These are phyloP conservation scores for Typha latifolia DNA, from an alignment of 176 grass and related monocot species.

Conservation along the genomic window DNA sequence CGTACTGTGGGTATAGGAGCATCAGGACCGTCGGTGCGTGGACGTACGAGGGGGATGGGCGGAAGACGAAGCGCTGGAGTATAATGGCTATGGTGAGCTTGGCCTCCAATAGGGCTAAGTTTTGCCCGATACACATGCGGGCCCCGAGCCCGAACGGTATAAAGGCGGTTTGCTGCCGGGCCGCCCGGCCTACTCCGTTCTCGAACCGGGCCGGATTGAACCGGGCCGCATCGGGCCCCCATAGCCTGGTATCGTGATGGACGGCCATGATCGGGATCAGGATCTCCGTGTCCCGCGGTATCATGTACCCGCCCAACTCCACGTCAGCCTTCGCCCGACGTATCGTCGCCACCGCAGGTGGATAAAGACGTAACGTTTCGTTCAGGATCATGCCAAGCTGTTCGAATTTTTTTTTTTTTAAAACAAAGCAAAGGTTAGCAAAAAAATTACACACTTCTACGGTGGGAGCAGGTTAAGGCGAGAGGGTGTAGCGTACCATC, in stretches of 20 bases:
- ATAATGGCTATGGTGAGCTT: constrained; percentile 60
- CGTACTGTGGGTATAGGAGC: constrained; percentile 73
- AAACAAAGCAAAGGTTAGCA: neutral
- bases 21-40: constrained; percentile 72
- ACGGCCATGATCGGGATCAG: constrained; percentile 79
- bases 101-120: constrained; percentile 50
- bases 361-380: constrained; percentile 74
- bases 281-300: constrained; percentile 52
- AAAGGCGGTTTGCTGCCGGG: constrained; percentile 48
- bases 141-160: constrained; percentile 61
- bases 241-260: constrained; percentile 48
- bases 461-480: neutral
- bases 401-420: neutral
- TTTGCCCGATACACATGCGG: constrained; percentile 76
- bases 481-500: constrained; percentile 29
- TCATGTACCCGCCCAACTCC: constrained; percentile 34
- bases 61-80: constrained; percentile 37
- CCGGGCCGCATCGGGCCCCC: constrained; percentile 40
- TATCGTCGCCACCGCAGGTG: constrained; percentile 76
- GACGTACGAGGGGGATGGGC: constrained; percentile 37
- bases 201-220: constrained; percentile 63
- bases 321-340: constrained; percentile 54
- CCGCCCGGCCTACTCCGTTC: constrained; percentile 24
- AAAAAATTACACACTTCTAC: neutral
- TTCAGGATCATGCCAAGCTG: constrained; percentile 73